Conservation (phyloP, 2,329 filamentous ascomycete genomes). For the Fonsecaea multimorphosa region DNA sequence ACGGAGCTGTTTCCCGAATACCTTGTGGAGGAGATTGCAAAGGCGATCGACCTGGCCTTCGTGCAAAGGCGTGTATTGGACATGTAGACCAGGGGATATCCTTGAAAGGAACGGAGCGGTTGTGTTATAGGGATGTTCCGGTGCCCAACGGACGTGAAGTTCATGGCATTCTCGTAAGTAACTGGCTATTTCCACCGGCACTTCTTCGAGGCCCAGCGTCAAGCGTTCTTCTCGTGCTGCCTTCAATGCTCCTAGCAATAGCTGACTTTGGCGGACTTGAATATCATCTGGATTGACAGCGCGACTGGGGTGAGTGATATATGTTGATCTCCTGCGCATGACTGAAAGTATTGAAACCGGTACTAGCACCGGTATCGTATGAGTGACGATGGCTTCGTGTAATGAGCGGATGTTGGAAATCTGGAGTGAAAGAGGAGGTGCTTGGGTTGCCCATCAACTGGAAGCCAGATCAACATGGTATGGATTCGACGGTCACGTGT, state of each 20-base stretch:
- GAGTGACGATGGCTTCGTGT: not conserved
- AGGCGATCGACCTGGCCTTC: constrained; percentile 49
- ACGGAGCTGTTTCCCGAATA: constrained; percentile 62
- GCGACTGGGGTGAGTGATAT: constrained; percentile 33
- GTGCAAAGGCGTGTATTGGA: constrained; percentile 70
- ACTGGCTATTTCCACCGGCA: constrained; percentile 67
- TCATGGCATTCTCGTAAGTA: constrained; percentile 70
- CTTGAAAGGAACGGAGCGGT: constrained; percentile 75
- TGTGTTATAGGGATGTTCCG: constrained; percentile 61
- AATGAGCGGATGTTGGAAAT: no score
- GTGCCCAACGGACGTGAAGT: constrained; percentile 81
- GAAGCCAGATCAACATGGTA: not conserved
- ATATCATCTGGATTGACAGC: constrained; percentile 67
- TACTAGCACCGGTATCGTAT: not conserved
- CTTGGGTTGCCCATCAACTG: not conserved
- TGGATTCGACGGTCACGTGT: not conserved
- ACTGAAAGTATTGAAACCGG: not conserved
- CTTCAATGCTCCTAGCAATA: constrained; percentile 65
- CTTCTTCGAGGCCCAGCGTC: constrained; percentile 74
- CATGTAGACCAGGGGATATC: constrained; percentile 79
- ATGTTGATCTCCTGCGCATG: constrained; percentile 34
- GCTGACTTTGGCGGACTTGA: constrained; percentile 58
- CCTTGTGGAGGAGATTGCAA: constrained; percentile 63
- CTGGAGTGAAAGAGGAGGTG: not conserved
- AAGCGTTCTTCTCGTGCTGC: constrained; percentile 79